phyloP scores from a whole-genome alignment of 805 yeast species.

The Metschnikowia peoriensis region DNA sequence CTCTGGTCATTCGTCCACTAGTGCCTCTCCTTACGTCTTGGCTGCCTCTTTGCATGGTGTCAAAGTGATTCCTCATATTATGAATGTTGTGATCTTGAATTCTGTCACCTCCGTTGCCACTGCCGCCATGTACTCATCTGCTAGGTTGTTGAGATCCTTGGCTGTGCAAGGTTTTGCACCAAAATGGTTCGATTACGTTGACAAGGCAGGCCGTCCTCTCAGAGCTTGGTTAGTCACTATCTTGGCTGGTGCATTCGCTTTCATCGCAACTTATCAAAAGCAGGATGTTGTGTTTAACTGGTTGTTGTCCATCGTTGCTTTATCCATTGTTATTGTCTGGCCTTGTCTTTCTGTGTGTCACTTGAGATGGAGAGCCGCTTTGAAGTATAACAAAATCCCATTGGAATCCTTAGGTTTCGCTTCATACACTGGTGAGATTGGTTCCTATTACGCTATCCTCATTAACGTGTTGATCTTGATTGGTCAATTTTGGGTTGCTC shows the following conservation, averaged over 20 bases:
- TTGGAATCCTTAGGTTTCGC: slow-evolving; percentile 24
- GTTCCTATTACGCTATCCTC: slow-evolving; percentile 34
- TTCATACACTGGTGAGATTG: slow-evolving; percentile 39
- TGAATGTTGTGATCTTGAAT: slow-evolving; percentile 30
- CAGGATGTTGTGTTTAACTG: slow-evolving; percentile 30
- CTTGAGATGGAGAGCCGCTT: slow-evolving; percentile 28
- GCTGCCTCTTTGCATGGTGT: slow-evolving; percentile 27
- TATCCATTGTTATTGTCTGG: slow-evolving; percentile 26
- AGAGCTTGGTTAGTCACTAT: slow-evolving; percentile 22
- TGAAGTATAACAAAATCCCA: slow-evolving; percentile 22
- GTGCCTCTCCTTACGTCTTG: slow-evolving; percentile 27
- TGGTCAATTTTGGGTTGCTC: slow-evolving; percentile 46
- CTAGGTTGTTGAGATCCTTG: slow-evolving; percentile 24
- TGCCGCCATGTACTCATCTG: slow-evolving; percentile 30
- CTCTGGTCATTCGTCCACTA: slow-evolving; percentile 26
- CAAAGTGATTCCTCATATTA: slow-evolving; percentile 28
- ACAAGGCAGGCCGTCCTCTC: slow-evolving; percentile 26
- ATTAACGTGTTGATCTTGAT: slow-evolving; percentile 33
- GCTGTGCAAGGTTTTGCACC: slow-evolving; percentile 29
- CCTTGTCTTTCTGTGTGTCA: slow-evolving; percentile 25
- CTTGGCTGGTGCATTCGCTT: slow-evolving; percentile 21
- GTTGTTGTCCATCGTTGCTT: slow-evolving; percentile 28
- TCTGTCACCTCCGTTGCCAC: slow-evolving; percentile 31
- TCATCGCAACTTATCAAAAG: slow-evolving; percentile 30
- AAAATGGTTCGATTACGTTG: slow-evolving; percentile 27